Evolutionary conservation across 257 asterid species (phyloP), one percentile per base, ranked within the genome.

Genomic region (Pogostemon cablin): DNA sequence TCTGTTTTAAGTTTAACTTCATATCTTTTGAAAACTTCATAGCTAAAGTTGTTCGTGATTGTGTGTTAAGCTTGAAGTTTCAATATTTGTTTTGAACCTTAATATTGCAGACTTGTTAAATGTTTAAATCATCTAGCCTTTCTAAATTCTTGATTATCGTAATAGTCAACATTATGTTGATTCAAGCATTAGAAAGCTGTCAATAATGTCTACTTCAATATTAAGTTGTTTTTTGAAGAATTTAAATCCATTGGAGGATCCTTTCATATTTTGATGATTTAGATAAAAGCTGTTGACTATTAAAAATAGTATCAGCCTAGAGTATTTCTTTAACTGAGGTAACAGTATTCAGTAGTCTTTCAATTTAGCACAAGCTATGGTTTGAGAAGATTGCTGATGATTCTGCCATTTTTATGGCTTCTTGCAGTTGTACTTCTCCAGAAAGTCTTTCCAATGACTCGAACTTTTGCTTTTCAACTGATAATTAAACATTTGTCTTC

Each of bases 121-220:
- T 17, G 53, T 42, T 41, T 72, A 78, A 67, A 66, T 52, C 65
- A 67, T 53, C 32, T 56, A 40, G 62, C 72, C n/a, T 49, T 41
- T 9, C 9, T 66, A 48, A 52, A 15, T 41, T 70, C 65, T 7
- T 41, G 15, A 38, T 76, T 64, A 20, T 58, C 60, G 41, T 38
- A 67, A 40, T 40, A 3, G 52, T 3, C 20, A 38, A 25, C 58
- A 50, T 65, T 64, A 52, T 40, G 20, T 12, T 66, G 40, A 17
- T 47, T 58, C 41, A 47, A 71, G 32, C 34, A 53, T 66, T 64
- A 12, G 46, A 43, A 73, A 55, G 62, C 67, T n/a, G 43, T 61
- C 38, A 66, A 46, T 48, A 39, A 12, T 44, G 58, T 56, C 39
- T 15, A 65, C 20, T 72, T 72, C 10, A 41, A 25, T 61, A 37